A percentile compares a stretch with the other conserved stretches of the same genome.
Evolutionary conservation across 768 basidiomycete genomes (phyloP).

Genomic region (Leccinum uliginosum): DNA sequence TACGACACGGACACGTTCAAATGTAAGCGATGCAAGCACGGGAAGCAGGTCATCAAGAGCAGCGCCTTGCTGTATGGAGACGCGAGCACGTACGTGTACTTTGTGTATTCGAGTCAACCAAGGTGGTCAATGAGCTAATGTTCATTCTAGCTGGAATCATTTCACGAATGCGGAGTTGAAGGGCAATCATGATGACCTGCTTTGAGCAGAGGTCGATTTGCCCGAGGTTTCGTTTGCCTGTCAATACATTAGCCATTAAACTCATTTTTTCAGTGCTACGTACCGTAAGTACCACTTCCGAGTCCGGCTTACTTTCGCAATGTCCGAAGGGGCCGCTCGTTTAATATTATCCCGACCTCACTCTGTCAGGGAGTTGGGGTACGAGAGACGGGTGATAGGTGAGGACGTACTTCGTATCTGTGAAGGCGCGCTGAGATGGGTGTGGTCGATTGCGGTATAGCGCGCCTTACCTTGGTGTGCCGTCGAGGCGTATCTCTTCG

Average conservation of each 20-base stretch:
- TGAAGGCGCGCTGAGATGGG: constrained; percentile 6
- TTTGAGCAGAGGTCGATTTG: constrained; percentile 82
- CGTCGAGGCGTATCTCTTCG: constrained; percentile 29
- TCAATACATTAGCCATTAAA: constrained; percentile 88
- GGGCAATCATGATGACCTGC: constrained; percentile 91
- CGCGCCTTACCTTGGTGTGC: constrained; percentile 22
- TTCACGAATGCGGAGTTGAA: constrained; percentile 85
- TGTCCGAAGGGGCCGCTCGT: no score
- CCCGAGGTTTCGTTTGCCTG: constrained; percentile 92
- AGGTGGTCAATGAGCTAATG: background rate
- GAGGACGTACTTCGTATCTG: constrained; percentile 30
- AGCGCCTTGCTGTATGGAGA: constrained; percentile 92
- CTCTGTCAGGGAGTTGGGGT: background rate
- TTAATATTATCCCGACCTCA: no score
- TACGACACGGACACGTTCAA: constrained; percentile 98
- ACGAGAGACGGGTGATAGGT: background rate
- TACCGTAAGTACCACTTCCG: no score
- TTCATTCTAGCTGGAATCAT: constrained; percentile 83
- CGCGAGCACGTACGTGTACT: constrained; percentile 81
- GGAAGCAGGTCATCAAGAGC: constrained; percentile 77
- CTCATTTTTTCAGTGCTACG: no score
- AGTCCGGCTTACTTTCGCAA: no score
- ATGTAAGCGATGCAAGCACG: constrained; percentile 86
- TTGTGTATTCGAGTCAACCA: constrained; percentile 1
- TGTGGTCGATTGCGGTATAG: background rate